Base-by-base conservation (phyloP, 2,329 filamentous ascomycete species). In the Phyllosticta citriasiana region DNA sequence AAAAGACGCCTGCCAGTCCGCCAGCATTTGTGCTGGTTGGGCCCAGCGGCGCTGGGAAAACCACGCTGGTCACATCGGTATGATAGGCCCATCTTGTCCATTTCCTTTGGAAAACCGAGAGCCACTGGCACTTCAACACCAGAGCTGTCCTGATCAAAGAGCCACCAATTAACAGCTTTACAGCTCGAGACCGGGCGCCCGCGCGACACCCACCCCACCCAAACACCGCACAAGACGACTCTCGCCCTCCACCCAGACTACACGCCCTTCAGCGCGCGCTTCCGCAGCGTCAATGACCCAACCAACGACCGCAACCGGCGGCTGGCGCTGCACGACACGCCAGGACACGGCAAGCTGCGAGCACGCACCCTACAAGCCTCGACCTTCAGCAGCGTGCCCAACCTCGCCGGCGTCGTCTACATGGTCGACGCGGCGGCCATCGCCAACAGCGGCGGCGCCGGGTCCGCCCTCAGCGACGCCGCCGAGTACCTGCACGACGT, bases 401-500 rank as follows among this genome's bases (percentile, higher is more conserved):
- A 62, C 60, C 77, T 93, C 55, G 82, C 82, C 51, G 92, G 88
- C 19, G 79, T 97, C 58, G 82, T 97, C 57, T 99, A 93, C 73
- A 78, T 97, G 64, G 84, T 96, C n/a, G 94, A 99, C 73, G 88
- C 92, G 10, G 86, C 88, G 10, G 60, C 58, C 33, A 53, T 70
- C 12, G 63, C 70, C 2, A 71, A 71, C 55, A 71, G 76, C 4
- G 70, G 71, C 33, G 68, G 73, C 0, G 40, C 40, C 14, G 40
- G 40, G 6, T 47, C 40, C 12, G 78, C 79, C 0, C 78, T 97
- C 8, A 82, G 86, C 8, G 84, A 91, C 54, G 84, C 91, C 0
- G 92, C 91, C 0, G 83, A 84, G 57, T 97, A 95, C 71, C 83
- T 99, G 12, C 91, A 97, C 77, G 92, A 97, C 64, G 78, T 95